These are phyloP conservation scores for Rhizopogon roseolus DNA, from an alignment of 768 basidiomycete species.

Conservation along the genomic window DNA sequence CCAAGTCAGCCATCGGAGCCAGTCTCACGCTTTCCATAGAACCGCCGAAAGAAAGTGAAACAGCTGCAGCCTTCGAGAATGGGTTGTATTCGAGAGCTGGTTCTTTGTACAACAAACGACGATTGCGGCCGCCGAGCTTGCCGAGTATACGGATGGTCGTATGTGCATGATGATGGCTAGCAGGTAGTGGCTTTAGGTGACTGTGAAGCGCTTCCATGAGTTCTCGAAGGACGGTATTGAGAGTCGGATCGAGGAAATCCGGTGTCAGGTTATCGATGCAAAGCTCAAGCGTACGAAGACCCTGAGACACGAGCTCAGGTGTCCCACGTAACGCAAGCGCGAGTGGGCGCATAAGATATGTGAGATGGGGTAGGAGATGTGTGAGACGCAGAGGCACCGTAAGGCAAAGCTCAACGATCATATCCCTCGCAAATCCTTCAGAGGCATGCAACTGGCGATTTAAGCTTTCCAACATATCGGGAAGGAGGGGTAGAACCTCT, in stretches of 20 bases:
- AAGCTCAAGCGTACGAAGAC: conserved; percentile 92
- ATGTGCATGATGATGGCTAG: conserved; percentile 85
- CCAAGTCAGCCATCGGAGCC: conserved; percentile 58
- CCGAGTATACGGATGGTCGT: conserved; percentile 95
- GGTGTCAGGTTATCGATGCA: conserved; percentile 98
- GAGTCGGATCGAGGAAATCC: conserved; percentile 95
- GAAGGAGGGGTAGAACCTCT: conserved; percentile 91
- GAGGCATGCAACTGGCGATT: conserved; percentile 87
- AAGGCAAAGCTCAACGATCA: conserved; percentile 95
- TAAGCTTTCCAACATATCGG: conserved; percentile 94
- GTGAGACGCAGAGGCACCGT: conserved; percentile 95
- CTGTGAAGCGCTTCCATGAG: conserved; percentile 93
- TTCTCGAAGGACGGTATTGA: conserved; percentile 87
- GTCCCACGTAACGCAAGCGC: conserved; percentile 85
- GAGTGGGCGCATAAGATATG: conserved; percentile 94
- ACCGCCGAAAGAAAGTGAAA: conserved; percentile 72
- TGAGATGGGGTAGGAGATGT: conserved; percentile 91
- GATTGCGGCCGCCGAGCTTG: conserved; percentile 92
- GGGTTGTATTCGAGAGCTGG: conserved; percentile 68
- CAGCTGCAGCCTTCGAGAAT: conserved; percentile 64
- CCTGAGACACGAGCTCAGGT: conserved; percentile 90
- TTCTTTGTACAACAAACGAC: conserved; percentile 78
- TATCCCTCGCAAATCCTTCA: conserved; percentile 77
- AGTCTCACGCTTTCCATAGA: conserved; percentile 61
- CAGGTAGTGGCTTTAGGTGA: conserved; percentile 85